Evolutionary conservation across 2,329 filamentous ascomycete genomes (phyloP).

Genomic region (Xylaria arbuscula): DNA sequence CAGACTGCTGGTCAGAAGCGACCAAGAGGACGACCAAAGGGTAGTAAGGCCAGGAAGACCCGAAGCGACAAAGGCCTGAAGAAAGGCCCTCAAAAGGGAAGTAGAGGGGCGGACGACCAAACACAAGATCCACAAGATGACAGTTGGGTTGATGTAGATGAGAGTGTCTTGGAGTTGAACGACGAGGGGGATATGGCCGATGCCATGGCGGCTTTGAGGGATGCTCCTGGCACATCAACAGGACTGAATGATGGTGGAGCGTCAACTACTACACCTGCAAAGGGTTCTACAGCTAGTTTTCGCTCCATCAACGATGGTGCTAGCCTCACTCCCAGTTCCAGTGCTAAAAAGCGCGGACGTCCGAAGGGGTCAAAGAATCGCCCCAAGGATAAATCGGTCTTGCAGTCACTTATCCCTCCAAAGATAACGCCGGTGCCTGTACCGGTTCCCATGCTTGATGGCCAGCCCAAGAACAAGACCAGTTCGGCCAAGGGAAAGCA

Average conservation of each 20-base stretch:
- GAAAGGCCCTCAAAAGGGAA: slow-evolving; percentile 53
- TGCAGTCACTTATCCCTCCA: slow-evolving; percentile 42
- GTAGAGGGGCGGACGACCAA: slow-evolving; percentile 39
- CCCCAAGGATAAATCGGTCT: slow-evolving; percentile 51
- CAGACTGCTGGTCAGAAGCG: slow-evolving; percentile 53
- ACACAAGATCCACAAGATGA: slow-evolving; percentile 52
- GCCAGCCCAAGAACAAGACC: slow-evolving; percentile 47
- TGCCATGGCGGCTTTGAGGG: slow-evolving; percentile 37
- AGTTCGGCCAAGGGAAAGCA: slow-evolving; percentile 53
- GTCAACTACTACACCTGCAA: slow-evolving; percentile 41
- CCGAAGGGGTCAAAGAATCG: slow-evolving; percentile 66
- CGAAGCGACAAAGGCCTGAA: slow-evolving; percentile 64
- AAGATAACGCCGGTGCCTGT: slow-evolving; percentile 49
- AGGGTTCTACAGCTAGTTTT: slow-evolving; percentile 46
- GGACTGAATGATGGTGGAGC: slow-evolving; percentile 36
- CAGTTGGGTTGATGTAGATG: slow-evolving; percentile 60
- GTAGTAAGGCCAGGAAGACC: slow-evolving; percentile 63
- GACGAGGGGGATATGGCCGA: slow-evolving; percentile 48
- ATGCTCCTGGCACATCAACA: slow-evolving; percentile 43
- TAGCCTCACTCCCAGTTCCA: slow-evolving; percentile 42
- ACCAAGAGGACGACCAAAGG: slow-evolving; percentile 66
- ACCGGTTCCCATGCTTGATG: slow-evolving; percentile 45
- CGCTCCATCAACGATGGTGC: slow-evolving; percentile 49
- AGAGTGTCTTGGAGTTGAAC: slow-evolving; percentile 49
- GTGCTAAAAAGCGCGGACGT: slow-evolving; percentile 57